Percentiles rank a stretch among this genome's conserved stretches.
Evolutionary conservation across 176 grass and related monocot genomes (phyloP).

Genomic region (Hordeum marinum): DNA sequence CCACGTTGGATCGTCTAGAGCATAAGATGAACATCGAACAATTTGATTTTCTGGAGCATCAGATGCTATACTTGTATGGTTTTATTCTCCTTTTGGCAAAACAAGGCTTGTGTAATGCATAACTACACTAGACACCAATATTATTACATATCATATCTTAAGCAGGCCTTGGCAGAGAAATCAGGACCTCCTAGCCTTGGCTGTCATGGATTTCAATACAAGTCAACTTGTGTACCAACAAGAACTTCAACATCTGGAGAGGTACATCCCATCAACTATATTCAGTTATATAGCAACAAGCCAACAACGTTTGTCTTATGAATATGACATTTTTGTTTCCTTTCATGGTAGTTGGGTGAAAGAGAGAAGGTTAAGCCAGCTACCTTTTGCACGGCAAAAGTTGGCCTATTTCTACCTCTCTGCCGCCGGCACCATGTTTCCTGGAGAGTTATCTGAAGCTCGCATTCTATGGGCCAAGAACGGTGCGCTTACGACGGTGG

Average conservation of each 20-base stretch:
- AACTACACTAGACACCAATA: neutral
- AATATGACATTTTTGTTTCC: neutral
- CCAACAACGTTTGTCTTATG: neutral
- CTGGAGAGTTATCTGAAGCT: constrained; percentile 40
- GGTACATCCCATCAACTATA: neutral
- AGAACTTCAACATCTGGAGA: constrained; percentile 49
- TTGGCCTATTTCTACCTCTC: constrained; percentile 55
- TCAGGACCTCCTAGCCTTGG: constrained; percentile 40
- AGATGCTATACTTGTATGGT: neutral
- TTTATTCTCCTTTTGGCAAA: neutral
- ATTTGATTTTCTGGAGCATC: neutral
- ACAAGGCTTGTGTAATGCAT: neutral
- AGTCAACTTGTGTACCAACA: constrained; percentile 32
- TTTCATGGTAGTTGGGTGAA: constrained; percentile 54
- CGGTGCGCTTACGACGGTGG: constrained; percentile 31
- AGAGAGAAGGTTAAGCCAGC: constrained; percentile 48
- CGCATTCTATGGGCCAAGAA: constrained; percentile 54
- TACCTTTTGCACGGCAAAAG: constrained; percentile 59
- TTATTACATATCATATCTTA: constrained; percentile 15
- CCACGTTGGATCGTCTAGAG: constrained; percentile 9
- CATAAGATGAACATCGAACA: constrained; percentile 13
- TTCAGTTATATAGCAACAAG: neutral
- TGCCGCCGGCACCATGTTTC: constrained; percentile 47
- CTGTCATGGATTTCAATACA: constrained; percentile 38
- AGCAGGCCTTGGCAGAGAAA: constrained; percentile 19